phyloP scores from a whole-genome alignment of 2,329 filamentous ascomycete species.

The Clonostachys solani region DNA sequence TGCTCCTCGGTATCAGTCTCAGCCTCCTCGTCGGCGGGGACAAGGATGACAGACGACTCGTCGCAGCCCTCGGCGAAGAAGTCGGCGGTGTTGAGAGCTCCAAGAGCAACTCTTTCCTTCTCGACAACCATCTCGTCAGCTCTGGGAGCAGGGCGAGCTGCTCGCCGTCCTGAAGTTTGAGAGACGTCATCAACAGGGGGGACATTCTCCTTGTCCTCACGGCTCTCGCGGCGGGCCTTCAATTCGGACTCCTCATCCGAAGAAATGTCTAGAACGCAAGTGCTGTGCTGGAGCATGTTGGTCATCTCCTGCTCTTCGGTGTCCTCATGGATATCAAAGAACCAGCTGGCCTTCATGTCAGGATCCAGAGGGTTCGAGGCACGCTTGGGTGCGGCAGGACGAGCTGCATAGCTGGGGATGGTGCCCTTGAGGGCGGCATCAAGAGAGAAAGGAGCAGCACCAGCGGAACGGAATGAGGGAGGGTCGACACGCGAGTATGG shows the following conservation, averaged over 20 bases:
- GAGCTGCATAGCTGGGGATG: slow-evolving; percentile 53
- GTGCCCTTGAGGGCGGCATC: slow-evolving; percentile 79
- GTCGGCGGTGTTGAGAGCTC: slow-evolving; percentile 62
- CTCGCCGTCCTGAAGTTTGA: slow-evolving; percentile 41
- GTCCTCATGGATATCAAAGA: slow-evolving; percentile 94
- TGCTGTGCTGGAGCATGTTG: slow-evolving; percentile 88
- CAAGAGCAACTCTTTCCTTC: slow-evolving; percentile 60
- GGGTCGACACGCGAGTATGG: slow-evolving; percentile 68
- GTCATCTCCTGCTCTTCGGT: slow-evolving; percentile 86
- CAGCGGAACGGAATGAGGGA: slow-evolving; percentile 45
- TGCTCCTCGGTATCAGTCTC: not conserved
- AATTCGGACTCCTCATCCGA: slow-evolving; percentile 75
- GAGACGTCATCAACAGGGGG: slow-evolving; percentile 66
- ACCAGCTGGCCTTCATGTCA: slow-evolving; percentile 66
- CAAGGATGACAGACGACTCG: slow-evolving; percentile 54
- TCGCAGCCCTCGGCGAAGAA: slow-evolving; percentile 66
- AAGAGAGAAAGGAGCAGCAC: slow-evolving; percentile 72
- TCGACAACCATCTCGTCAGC: slow-evolving; percentile 56
- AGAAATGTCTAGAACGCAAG: slow-evolving; percentile 80
- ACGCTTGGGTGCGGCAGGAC: slow-evolving; percentile 11
- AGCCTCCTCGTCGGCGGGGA: slow-evolving; percentile 54
- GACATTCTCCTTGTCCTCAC: slow-evolving; percentile 84
- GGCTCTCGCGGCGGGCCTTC: slow-evolving; percentile 52
- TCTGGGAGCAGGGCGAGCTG: slow-evolving; percentile 11
- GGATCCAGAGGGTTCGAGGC: slow-evolving; percentile 22